Base-by-base conservation (phyloP, 306 rosid species). In the Malus fusca region DNA sequence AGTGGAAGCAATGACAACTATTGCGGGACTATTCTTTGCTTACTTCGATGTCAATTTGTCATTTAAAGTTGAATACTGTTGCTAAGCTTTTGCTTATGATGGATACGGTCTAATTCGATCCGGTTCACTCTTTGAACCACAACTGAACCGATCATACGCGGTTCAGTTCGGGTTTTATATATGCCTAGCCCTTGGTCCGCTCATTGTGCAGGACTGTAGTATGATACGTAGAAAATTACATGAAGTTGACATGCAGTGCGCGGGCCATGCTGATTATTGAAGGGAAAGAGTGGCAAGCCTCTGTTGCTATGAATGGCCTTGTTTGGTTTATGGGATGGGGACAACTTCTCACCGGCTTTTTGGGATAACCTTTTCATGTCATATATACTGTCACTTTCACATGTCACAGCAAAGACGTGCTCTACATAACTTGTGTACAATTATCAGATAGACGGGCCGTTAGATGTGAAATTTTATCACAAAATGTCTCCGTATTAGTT, bases 1-100 rank as follows among this genome's bases (percentile, higher is more conserved):
- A 79, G 68, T 72, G 62, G 64, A 61, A 53, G 42, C 66, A 66
- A 2, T 37, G 78, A 73, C 82, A 73, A 42, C 74, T 56, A 44
- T 30, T 30, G 21, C 4, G 63, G 10, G 69, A 66, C 56, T 79
- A 56, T n/a, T n/a, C 74, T 43, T 53, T 73, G 61, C 62, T 73
- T 66, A 3, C 73, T 53, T 33, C 31, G 25, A 56, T 56, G 22
- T n/a, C 62, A 3, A 15, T n/a, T 71, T 31, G 19, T 62, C 17
- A 6, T 28, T 62, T 4, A 28, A 61, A 61, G 9, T 61, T 61
- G 31, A 59, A 18, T 2, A 55, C n/a, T 21, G 9, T 55, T 48
- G 18, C 18, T 48, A 37, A 2, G 53, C 19, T 48, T 40, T 8
- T 40, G 43, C 11, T 40, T 40, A 35, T 9, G 40, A 35, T 35